Conservation (phyloP, 2,329 filamentous ascomycete genomes). For the Apiospora aurea region DNA sequence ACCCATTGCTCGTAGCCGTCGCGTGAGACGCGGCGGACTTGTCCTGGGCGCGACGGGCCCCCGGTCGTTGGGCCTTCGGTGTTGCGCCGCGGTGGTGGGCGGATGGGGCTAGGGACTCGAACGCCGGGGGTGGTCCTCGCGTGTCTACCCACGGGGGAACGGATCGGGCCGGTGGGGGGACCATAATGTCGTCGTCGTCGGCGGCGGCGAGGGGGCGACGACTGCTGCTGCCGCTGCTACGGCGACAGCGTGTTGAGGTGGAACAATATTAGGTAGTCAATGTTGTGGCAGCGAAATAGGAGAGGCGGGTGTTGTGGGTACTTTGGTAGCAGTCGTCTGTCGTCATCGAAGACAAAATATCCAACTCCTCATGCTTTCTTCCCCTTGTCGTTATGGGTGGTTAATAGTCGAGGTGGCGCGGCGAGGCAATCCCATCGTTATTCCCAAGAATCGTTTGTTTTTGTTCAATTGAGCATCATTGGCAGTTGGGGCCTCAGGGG, state of each 20-base stretch:
- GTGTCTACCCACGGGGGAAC: constrained; percentile 24
- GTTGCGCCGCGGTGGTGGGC: not conserved
- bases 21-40: constrained; percentile 43
- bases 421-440: constrained; percentile 7
- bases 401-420: not conserved
- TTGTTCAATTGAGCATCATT: constrained; percentile 1
- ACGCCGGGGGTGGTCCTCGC: constrained; percentile 20
- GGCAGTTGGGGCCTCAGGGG: not conserved
- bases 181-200: constrained; percentile 9
- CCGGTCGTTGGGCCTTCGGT: not conserved
- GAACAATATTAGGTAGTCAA: constrained; percentile 7
- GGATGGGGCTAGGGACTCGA: constrained; percentile 6
- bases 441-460: constrained; percentile 9
- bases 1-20: constrained; percentile 45
- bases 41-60: constrained; percentile 14
- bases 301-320: not conserved
- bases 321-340: not conserved
- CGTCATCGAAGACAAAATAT: constrained; percentile 3
- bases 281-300: not conserved
- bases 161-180: constrained; percentile 19
- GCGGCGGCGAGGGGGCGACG: not conserved
- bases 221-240: constrained; percentile 1
- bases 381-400: not conserved
- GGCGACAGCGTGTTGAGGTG: not conserved
- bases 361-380: not conserved